Evolutionary conservation across 1,139 yeast species (phyloP).

Genomic region (Suhomyces bribrorum): DNA sequence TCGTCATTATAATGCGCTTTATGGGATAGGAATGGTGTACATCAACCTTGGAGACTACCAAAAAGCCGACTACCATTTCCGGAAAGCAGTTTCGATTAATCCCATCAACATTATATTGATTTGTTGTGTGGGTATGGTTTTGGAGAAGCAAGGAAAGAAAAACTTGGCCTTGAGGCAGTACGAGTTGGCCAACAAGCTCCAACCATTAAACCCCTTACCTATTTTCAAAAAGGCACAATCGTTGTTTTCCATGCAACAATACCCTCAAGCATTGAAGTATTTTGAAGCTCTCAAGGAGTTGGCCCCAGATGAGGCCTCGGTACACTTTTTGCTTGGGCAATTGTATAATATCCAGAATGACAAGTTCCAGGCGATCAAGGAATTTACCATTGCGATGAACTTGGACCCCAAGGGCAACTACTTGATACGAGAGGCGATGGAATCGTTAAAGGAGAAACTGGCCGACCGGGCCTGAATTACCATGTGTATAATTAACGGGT

Average conservation of each 20-base stretch:
- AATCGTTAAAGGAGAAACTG: constrained; percentile 37
- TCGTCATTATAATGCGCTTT: constrained; percentile 90
- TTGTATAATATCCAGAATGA: constrained; percentile 76
- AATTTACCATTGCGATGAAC: constrained; percentile 86
- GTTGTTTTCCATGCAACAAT: constrained; percentile 69
- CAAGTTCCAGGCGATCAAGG: constrained; percentile 76
- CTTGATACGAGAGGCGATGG: constrained; percentile 82
- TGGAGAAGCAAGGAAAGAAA: constrained; percentile 71
- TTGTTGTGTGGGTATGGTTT: constrained; percentile 93
- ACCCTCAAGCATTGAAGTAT: constrained; percentile 68
- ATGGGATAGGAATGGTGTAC: constrained; percentile 95
- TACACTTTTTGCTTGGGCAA: constrained; percentile 86
- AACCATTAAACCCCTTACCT: constrained; percentile 85
- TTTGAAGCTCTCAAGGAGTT: constrained; percentile 69
- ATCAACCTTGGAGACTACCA: constrained; percentile 81
- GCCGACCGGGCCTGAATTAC: background rate
- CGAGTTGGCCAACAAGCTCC: constrained; percentile 78
- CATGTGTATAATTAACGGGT: constrained; percentile 2
- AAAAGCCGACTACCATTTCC: constrained; percentile 83
- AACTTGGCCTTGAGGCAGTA: constrained; percentile 81
- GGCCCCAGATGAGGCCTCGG: constrained; percentile 95
- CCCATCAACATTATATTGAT: constrained; percentile 88
- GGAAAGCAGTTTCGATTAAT: constrained; percentile 84
- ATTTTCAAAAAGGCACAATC: constrained; percentile 87
- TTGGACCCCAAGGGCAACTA: constrained; percentile 94